Percentiles rank a stretch among this genome's conserved stretches.
Conservation (phyloP, 176 grass and related monocot species). For the bread wheat (Triticum aestivum) region DNA sequence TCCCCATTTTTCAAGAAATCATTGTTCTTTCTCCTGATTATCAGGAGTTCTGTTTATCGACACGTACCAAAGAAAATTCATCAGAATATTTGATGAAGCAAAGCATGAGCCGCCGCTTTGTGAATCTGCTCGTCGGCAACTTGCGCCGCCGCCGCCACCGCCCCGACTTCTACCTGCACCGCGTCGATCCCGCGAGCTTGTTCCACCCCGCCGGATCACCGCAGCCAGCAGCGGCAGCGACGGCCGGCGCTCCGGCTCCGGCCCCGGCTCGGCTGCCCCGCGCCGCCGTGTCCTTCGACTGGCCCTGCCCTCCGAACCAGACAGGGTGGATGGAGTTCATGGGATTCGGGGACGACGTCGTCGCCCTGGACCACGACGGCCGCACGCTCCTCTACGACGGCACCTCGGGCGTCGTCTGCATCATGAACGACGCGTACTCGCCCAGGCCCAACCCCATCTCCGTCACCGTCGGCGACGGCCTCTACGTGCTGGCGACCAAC, state of each 20-base stretch:
- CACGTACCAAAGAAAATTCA: no score
- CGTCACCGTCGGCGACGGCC: not conserved
- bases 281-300: not conserved
- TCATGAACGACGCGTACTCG: not conserved
- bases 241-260: not conserved
- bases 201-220: not conserved
- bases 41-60: no score
- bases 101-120: not conserved
- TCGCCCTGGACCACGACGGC: not conserved
- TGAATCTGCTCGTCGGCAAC: not conserved
- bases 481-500: not conserved
- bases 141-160: not conserved
- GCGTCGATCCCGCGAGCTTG: not conserved
- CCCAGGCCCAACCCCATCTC: not conserved
- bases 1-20: no score
- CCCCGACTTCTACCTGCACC: not conserved
- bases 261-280: not conserved
- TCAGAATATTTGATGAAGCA: no score
- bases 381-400: not conserved
- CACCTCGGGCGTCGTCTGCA: not conserved
- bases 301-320: not conserved
- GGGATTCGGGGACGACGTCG: not conserved
- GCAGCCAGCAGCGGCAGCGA: not conserved
- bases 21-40: no score
- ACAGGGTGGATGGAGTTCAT: not conserved